Evolutionary conservation across 2,329 filamentous ascomycete genomes (phyloP).

Genomic region (Aspergillus amoenus): DNA sequence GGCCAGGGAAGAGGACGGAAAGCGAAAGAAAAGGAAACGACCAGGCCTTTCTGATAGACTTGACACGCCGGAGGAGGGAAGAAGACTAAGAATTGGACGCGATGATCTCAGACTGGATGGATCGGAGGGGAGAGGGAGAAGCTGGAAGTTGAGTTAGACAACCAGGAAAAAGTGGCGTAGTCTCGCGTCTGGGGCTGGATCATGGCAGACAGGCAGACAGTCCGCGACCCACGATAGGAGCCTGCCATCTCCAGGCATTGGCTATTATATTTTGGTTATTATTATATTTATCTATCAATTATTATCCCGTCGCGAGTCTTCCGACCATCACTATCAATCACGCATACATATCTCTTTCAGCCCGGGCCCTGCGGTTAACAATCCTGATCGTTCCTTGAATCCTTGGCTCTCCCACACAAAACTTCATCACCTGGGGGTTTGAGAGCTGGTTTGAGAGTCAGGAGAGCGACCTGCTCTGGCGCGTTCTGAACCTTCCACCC

Average conservation of each 20-base stretch:
- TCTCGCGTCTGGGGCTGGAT: conserved; percentile 4
- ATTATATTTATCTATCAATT: background rate
- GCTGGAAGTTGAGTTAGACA: background rate
- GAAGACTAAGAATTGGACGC: conserved; percentile 2
- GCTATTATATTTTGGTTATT: background rate
- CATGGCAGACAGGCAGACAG: conserved; percentile 1
- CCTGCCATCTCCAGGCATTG: background rate
- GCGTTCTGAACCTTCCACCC: background rate
- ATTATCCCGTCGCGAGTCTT: too few species aligned
- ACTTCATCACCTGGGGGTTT: background rate
- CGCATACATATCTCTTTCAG: too few species aligned
- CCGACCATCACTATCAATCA: too few species aligned
- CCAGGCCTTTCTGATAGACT: conserved; percentile 1
- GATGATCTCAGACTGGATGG: conserved; percentile 6
- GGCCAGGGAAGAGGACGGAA: background rate
- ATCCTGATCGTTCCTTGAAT: background rate
- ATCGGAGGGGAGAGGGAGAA: background rate
- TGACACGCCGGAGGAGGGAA: background rate
- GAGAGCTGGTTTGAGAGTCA: background rate
- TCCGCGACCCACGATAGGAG: conserved; percentile 7
- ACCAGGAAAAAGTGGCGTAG: conserved; percentile 5
- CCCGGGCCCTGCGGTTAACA: background rate
- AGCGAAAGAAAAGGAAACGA: conserved; percentile 1
- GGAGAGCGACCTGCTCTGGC: background rate
- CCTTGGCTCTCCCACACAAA: background rate